Base-by-base conservation (phyloP, 1,139 yeast genomes). In the Magnusiomyces sp. region DNA sequence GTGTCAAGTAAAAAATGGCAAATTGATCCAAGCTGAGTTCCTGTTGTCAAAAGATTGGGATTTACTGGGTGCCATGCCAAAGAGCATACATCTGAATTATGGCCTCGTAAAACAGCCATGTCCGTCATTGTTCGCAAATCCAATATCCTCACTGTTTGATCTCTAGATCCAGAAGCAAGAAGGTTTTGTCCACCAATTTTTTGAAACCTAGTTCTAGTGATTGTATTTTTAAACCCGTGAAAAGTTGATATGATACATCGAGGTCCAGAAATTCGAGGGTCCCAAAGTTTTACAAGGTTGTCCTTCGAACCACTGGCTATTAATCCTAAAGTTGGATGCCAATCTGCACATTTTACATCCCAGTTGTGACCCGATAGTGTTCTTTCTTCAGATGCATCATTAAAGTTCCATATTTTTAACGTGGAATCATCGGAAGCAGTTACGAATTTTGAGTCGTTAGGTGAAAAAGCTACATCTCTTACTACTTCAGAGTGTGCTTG, bases 261-360 rank as follows among this genome's bases (percentile, higher is more conserved):
- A 48, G 75, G 74, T 0, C 83, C 80, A 7, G 85, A 94, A 50
- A 86, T 76, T 52, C 98, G 75, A 5, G 99, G 99, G 64, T 92
- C 99, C 98, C 98, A 92, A 37, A 92, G 72, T 66, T 90, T 90
- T 46, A 92, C 80, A 59, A 89, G 71, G 65, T 94, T 94, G 68
- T 92, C 99, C 64, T 94, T 92, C 0, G 97, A 90, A 0, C 97
- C 76, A 19, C 71, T 64, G 6, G 66, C 75, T 23, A 72, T 53
- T 39, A 94, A 73, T 0, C 97, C 97, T 65, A 88, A 70, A 16
- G 77, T 74, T 6, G 95, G 87, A 66, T 92, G 99, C 99, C 99
- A 92, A 65, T 92, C 97, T 49, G 95, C 89, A 53, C 92, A 80
- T 64, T 92, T 92, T 33, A 92, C 97, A 68, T 92, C 99, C 99